Evolutionary conservation across 129 eudicot genomes (phyloP).

Genomic region (Flaveria linearis): DNA sequence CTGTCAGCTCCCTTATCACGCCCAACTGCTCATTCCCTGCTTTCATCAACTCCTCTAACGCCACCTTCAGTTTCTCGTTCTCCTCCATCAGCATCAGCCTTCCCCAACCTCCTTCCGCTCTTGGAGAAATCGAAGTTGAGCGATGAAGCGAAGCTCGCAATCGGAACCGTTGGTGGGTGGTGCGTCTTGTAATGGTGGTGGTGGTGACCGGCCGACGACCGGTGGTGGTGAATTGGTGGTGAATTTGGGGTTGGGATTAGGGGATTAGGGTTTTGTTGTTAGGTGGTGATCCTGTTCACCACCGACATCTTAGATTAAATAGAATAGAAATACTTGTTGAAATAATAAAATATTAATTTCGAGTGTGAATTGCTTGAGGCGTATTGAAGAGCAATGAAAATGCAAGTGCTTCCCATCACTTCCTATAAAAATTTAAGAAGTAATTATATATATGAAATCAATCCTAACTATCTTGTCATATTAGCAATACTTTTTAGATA

Average conservation of each 20-base stretch:
- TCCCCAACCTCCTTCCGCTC: constrained; percentile 10
- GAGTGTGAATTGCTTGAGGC: constrained; percentile 66
- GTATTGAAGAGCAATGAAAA: constrained; percentile 84
- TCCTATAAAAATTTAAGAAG: constrained; percentile 50
- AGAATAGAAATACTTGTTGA: background rate
- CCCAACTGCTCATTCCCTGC: too few relatives aligned
- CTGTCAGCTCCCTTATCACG: too few relatives aligned
- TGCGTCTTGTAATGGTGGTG: too few relatives aligned
- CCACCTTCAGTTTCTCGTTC: constrained; percentile 52
- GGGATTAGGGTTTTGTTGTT: too few relatives aligned
- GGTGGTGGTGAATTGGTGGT: too few relatives aligned
- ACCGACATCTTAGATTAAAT: too few relatives aligned
- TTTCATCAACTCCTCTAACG: constrained; percentile 59
- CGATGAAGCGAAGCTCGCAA: too few relatives aligned
- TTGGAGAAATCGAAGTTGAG: too few relatives aligned
- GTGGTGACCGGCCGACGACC: too few relatives aligned
- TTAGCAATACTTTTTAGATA: background rate
- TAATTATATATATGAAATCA: background rate
- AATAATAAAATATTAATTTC: background rate
- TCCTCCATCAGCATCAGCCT: constrained; percentile 47
- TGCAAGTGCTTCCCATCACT: constrained; percentile 78
- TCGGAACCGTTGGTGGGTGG: too few relatives aligned
- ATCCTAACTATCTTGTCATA: background rate
- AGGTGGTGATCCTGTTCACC: too few relatives aligned
- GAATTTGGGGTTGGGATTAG: too few relatives aligned